phyloP scores from a whole-genome alignment of 2,329 filamentous ascomycete genomes.

The Cadophora sp. region DNA sequence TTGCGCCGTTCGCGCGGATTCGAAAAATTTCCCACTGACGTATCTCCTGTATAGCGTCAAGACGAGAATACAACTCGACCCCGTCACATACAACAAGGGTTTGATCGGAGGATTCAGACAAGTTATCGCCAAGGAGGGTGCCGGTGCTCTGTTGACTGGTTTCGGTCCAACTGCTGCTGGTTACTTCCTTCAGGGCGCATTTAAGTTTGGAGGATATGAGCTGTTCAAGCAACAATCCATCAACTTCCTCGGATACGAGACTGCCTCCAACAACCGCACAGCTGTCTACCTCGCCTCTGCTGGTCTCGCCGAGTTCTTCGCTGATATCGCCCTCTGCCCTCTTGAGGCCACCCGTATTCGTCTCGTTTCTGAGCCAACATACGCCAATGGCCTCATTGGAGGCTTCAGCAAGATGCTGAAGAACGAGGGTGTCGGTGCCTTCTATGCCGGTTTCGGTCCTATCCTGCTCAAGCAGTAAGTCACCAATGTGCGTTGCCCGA shows the following conservation, averaged over 20 bases:
- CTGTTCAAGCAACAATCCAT: slow-evolving; percentile 95
- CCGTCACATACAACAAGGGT: slow-evolving; percentile 85
- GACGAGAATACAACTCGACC: slow-evolving; percentile 94
- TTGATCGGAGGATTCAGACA: slow-evolving; percentile 86
- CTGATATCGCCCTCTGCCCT: slow-evolving; percentile 85
- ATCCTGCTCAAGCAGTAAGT: slow-evolving; percentile 82
- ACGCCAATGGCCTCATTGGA: slow-evolving; percentile 78
- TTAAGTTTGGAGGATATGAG: slow-evolving; percentile 96
- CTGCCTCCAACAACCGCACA: slow-evolving; percentile 78
- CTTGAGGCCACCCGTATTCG: slow-evolving; percentile 93
- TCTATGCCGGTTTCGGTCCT: slow-evolving; percentile 91
- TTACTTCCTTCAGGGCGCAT: slow-evolving; percentile 92
- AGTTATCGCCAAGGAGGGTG: slow-evolving; percentile 84
- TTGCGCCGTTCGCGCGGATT: slow-evolving; percentile 27
- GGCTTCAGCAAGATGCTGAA: slow-evolving; percentile 85
- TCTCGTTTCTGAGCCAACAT: slow-evolving; percentile 87
- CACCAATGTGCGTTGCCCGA: slow-evolving; percentile 25
- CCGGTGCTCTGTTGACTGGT: slow-evolving; percentile 84
- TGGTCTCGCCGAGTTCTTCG: slow-evolving; percentile 71
- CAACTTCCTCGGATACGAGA: slow-evolving; percentile 79
- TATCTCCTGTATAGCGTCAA: slow-evolving; percentile 71
- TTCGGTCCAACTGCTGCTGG: slow-evolving; percentile 85
- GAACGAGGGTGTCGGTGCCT: slow-evolving; percentile 82
- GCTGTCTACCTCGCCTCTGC: slow-evolving; percentile 79
- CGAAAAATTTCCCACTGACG: slow-evolving; percentile 36